Conservation (phyloP, 495 filamentous ascomycete species). For the Podospora comata region DNA sequence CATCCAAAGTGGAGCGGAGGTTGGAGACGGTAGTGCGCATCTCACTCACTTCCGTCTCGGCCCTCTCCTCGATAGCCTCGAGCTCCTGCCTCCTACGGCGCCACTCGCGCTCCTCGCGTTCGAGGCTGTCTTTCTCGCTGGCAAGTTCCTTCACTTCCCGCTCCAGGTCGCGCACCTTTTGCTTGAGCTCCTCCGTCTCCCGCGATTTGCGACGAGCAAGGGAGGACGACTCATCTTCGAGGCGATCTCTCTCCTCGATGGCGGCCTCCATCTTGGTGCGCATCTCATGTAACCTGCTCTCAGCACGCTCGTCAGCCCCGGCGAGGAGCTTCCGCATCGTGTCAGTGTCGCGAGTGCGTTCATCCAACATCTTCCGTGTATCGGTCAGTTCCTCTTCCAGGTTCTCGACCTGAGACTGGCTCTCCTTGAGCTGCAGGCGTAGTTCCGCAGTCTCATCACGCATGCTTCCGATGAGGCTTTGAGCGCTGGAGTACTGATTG, state of each 20-base stretch:
- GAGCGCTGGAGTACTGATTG: slow-evolving; percentile 79
- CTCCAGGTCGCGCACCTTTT: slow-evolving; percentile 75
- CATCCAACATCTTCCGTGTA: slow-evolving; percentile 79
- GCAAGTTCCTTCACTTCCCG: slow-evolving; percentile 66
- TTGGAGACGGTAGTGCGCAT: slow-evolving; percentile 72
- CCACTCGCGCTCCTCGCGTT: slow-evolving; percentile 65
- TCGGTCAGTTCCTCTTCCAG: slow-evolving; percentile 93
- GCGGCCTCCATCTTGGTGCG: slow-evolving; percentile 83
- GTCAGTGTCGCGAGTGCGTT: slow-evolving; percentile 91
- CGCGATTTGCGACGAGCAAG: slow-evolving; percentile 70
- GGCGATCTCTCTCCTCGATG: slow-evolving; percentile 85
- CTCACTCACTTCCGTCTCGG: slow-evolving; percentile 68
- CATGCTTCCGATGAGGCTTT: slow-evolving; percentile 84
- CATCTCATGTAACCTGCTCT: slow-evolving; percentile 79
- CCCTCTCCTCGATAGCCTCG: slow-evolving; percentile 63
- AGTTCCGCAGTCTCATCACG: slow-evolving; percentile 86
- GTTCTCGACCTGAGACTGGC: slow-evolving; percentile 73
- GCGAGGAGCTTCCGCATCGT: slow-evolving; percentile 88
- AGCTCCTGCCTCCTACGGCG: slow-evolving; percentile 68
- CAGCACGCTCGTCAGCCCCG: slow-evolving; percentile 80
- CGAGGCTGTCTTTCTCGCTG: slow-evolving; percentile 62
- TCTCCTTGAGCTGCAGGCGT: slow-evolving; percentile 90
- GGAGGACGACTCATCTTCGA: slow-evolving; percentile 83
- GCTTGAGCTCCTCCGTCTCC: slow-evolving; percentile 83
- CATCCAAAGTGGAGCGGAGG: slow-evolving; percentile 76